Evolutionary conservation across 805 yeast genomes (phyloP), one percentile per base, ranked within the genome.

Genomic region (Torulaspora indica): DNA sequence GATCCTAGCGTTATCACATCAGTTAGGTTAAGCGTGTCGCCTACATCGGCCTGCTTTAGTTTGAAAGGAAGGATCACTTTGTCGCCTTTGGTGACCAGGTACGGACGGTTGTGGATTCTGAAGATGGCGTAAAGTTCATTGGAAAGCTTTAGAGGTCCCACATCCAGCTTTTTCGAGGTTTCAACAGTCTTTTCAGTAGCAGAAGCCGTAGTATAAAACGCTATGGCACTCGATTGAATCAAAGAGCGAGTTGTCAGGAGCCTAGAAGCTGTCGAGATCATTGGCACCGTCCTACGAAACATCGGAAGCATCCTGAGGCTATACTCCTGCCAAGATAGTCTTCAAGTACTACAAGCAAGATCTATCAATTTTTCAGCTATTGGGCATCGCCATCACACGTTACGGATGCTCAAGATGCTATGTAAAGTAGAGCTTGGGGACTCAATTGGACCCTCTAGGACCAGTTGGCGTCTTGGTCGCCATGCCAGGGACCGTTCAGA

Each of bases 11-110:
- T 81, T 12, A 82, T 77, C 28, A 91, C 89, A 55, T 88, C 82
- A 49, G 77, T 79, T 60, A 93, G 75, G 38, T 73, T 68, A 40
- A 93, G 70, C n/a, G 73, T 72, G 64, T 90, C 96, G 14, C 99
- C 98, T 3, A 91, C 81, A 41, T 80, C 74, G 8, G 83, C 93
- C 42, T 79, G 77, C 56, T 80, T 82, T 71, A 93, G 61, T 51
- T 79, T 77, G 66, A 78, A 90, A 2, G 97, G 96, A 31, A 93
- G 66, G 18, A 80, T 75, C 41, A 93, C 76, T 52, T 74, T 76
- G 64, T 93, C 99, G 17, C 99, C 99, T 53, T 82, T 78, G 20
- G 98, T 89, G 13, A 93, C 93, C 49, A 93, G 71, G 59, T 86
- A 89, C 34, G 93, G 87, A 66, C 88, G 80, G 65, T 82, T 79